Base-by-base conservation (phyloP, 2,329 filamentous ascomycete genomes). In the Setomelanomma holmii region DNA sequence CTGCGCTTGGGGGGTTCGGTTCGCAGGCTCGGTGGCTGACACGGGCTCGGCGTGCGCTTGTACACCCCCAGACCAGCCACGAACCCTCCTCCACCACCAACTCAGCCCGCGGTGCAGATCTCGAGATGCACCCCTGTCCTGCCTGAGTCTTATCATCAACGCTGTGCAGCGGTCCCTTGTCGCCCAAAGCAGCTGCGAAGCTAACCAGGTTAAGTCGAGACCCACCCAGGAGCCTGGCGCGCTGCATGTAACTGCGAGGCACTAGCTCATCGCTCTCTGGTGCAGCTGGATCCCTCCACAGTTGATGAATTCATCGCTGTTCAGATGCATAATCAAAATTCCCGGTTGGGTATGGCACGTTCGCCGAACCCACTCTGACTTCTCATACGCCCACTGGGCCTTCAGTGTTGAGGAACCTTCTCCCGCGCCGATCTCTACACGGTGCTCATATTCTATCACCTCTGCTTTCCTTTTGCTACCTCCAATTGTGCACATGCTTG, bases 261-360 rank as follows among this genome's bases (percentile, higher is more conserved):
- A 65, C 66, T 72, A 68, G 68, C 58, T 56, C 63, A 65, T 65
- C 47, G 53, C 6, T 8, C 64, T 55, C 62, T 70, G 59, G 55
- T 62, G 55, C 64, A 64, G 63, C 66, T 63, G 64, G 53, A 59
- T 60, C 60, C 49, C 56, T 58, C 60, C 56, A 64, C 63, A 63
- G 59, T 69, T 65, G 66, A 71, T 67, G 69, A 67, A 65, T 70
- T 68, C 66, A 67, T 69, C 58, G 67, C 65, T 64, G 61, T 61
- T 63, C 64, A 64, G 57, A 63, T 67, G 69, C 67, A 68, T 68
- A 70, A 67, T 64, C 64, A 58, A 63, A 50, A 39, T 48, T 58
- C 67, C 61, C 61, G 51, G 59, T 68, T 69, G 60, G 68, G 65
- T 60, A 61, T 55, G 58, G 56, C 51, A 66, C 55, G 61, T 53